Evolutionary conservation across 2,329 filamentous ascomycete genomes (phyloP).

Genomic region (Penicillium sp.): DNA sequence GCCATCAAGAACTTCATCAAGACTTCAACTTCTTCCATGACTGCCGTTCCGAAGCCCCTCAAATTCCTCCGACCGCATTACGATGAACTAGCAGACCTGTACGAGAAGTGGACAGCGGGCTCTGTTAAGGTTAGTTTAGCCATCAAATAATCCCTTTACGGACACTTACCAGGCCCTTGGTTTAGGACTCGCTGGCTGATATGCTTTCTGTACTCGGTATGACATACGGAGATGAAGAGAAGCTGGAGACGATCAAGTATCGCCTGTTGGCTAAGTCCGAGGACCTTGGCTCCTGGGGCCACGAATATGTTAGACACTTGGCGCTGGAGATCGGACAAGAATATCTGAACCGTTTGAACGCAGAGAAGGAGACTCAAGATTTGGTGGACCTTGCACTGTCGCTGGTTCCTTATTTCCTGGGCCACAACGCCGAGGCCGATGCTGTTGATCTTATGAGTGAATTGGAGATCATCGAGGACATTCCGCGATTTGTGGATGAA

Average conservation of each 20-base stretch:
- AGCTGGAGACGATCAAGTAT: constrained; percentile 95
- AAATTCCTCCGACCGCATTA: constrained; percentile 98
- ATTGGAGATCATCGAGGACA: constrained; percentile 91
- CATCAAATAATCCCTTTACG: not conserved
- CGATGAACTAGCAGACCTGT: constrained; percentile 79
- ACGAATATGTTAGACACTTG: constrained; percentile 95
- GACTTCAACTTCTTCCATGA: constrained; percentile 99
- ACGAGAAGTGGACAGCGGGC: constrained; percentile 83
- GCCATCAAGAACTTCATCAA: constrained; percentile 99
- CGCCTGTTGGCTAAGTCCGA: constrained; percentile 83
- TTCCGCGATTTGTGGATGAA: constrained; percentile 85
- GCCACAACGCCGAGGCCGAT: constrained; percentile 97
- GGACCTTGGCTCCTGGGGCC: constrained; percentile 95
- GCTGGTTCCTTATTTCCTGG: constrained; percentile 90
- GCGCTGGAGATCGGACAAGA: constrained; percentile 95
- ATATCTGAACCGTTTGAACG: constrained; percentile 80
- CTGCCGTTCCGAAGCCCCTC: constrained; percentile 93
- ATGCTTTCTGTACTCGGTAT: constrained; percentile 96
- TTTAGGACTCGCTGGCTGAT: constrained; percentile 74
- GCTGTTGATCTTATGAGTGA: constrained; percentile 97
- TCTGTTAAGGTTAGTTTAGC: constrained; percentile 70
- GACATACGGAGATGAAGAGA: constrained; percentile 96
- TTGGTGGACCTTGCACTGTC: constrained; percentile 79
- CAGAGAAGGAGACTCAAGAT: constrained; percentile 80
- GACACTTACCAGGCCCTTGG: constrained; percentile 6